Evolutionary conservation across 164 flowering plant genomes (phyloP), one percentile per base, ranked within the genome.

Genomic region (Berberis thunbergii): DNA sequence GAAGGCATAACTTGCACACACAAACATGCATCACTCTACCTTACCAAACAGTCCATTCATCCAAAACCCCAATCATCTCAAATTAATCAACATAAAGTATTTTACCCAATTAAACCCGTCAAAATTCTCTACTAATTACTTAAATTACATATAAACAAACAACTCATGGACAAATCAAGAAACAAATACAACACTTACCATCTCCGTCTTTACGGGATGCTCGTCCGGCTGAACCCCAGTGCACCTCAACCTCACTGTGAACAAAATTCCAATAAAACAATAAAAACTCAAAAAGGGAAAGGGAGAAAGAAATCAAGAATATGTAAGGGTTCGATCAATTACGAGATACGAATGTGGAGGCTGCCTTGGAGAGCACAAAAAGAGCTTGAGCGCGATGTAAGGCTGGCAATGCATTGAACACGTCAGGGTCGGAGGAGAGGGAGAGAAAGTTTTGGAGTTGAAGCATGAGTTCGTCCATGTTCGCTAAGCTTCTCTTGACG

Each of bases 161-260:
- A 3, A 40, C 54, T 8, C 42, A 41, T 6, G 4, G n/a, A 1
- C n/a, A 54, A n/a, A 39, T 45, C 11, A 42, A 65, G 13, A n/a
- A 63, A 0, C n/a, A 73, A 63, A 48, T n/a, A 67, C 26, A 64
- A 63, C 4, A 45, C 60, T 69, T 80, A 92, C 98, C 54, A 86
- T 73, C 76, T 94, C 97, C 7, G 89, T 72, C 71, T 83, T 91
- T 10, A 89, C 75, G 45, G 86, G 80, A 73, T 91, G 99, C 26
- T 85, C 84, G 63, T 84, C 93, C 8, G 86, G 95, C 59, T 85
- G 60, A 45, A 89, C 77, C 6, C 97, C 97, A 67, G 57, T 69
- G 67, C 96, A 60, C 10, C 91, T 86, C 79, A 89, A 69, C 74
- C 79, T 77, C 84, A 87, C 98, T 92, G 86, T 43, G 7, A 48